Conservation (phyloP, 148 eudicot genomes). For the Amaranthus palmeri region DNA sequence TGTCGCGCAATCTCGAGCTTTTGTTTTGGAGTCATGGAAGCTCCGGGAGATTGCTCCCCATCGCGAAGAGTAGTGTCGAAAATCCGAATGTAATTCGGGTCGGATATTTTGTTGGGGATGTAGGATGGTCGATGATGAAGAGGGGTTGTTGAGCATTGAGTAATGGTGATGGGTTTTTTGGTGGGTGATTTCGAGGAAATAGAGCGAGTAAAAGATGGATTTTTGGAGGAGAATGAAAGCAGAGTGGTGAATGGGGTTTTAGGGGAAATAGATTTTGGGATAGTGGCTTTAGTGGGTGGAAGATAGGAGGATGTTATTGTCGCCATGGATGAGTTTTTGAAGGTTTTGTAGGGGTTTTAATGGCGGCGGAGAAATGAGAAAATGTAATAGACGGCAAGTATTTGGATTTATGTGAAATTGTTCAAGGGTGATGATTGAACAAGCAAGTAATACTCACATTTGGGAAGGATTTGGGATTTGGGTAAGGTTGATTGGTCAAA, state of each 20-base stretch:
- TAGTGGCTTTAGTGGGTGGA: slow-evolving; percentile 1
- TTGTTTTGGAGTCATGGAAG: slow-evolving; percentile 77
- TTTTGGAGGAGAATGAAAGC: slow-evolving; percentile 14
- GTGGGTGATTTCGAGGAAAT: background rate
- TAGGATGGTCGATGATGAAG: slow-evolving; percentile 46
- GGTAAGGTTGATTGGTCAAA: no score
- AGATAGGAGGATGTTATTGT: slow-evolving; percentile 15
- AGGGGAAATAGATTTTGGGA: background rate
- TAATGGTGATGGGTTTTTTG: background rate
- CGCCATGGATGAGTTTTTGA: slow-evolving; percentile 17
- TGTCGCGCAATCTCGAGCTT: slow-evolving; percentile 81
- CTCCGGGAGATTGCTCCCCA: slow-evolving; percentile 97
- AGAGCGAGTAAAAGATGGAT: slow-evolving; percentile 15
- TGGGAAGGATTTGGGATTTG: no score
- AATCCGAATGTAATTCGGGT: slow-evolving; percentile 65
- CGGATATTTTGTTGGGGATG: slow-evolving; percentile 59
- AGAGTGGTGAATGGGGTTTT: slow-evolving; percentile 15
- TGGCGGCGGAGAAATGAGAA: background rate
- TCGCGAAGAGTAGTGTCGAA: slow-evolving; percentile 96
- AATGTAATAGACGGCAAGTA: no score
- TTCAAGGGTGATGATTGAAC: background rate
- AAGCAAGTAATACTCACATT: no score
- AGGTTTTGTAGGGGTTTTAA: background rate
- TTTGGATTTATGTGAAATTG: no score
- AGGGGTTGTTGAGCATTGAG: background rate